Percentiles rank a stretch among this genome's conserved stretches.
Evolutionary conservation across 345 rosid genomes (phyloP).

Genomic region (Excoecaria cochinchinensis): DNA sequence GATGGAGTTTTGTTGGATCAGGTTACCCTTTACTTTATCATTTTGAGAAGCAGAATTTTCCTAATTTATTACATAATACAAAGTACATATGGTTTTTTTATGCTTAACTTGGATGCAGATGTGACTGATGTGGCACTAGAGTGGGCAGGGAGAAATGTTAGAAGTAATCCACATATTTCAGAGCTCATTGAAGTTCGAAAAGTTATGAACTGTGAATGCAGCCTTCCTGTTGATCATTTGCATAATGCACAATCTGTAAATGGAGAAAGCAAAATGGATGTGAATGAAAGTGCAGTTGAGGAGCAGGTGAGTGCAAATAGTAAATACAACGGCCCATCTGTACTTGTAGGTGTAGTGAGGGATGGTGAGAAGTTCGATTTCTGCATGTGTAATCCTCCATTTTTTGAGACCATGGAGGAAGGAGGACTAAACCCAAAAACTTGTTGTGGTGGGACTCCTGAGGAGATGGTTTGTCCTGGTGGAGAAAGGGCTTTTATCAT

Average conservation of each 20-base stretch:
- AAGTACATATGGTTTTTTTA: background rate
- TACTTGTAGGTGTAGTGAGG: conserved; percentile 64
- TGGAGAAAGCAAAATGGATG: conserved; percentile 25
- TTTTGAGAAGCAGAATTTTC: background rate
- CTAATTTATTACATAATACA: background rate
- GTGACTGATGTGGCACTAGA: conserved; percentile 77
- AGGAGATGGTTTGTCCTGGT: conserved; percentile 87
- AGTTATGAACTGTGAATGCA: conserved; percentile 33
- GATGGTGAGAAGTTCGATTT: conserved; percentile 81
- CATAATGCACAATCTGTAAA: conserved; percentile 14
- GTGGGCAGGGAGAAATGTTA: conserved; percentile 83
- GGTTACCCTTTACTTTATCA: conserved; percentile 39
- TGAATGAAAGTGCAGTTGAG: conserved; percentile 7
- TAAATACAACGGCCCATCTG: conserved; percentile 43
- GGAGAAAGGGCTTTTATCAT: conserved; percentile 81
- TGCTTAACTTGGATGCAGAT: conserved; percentile 49
- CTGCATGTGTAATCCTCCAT: conserved; percentile 98
- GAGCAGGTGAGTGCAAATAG: conserved; percentile 26
- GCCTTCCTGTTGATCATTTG: conserved; percentile 20
- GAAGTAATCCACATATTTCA: conserved; percentile 62
- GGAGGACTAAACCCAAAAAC: conserved; percentile 92
- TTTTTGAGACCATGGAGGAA: conserved; percentile 75
- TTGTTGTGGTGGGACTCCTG: conserved; percentile 81
- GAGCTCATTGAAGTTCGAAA: conserved; percentile 67
- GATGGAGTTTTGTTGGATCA: conserved; percentile 83